Base-by-base conservation (phyloP, 2,329 filamentous ascomycete species). In the Aspergillus fijiensis region DNA sequence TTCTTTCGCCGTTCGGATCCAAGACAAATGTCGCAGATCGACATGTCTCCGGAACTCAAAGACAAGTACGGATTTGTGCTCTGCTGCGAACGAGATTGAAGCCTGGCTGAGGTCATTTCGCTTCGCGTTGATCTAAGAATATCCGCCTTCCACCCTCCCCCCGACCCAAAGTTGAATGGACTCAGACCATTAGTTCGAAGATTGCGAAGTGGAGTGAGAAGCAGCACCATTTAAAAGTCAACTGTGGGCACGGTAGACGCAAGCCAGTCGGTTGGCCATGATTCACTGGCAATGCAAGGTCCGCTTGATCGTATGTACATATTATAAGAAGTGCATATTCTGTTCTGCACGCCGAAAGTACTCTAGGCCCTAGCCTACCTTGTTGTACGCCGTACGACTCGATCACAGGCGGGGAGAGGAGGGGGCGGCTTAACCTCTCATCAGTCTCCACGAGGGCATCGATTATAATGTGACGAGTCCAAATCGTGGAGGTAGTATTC, bases 381-480 rank as follows among this genome's bases (percentile, higher is more conserved):
- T n/a, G 21, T 19, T 54, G 63, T 60, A 59, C 51, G 59, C 48
- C 48, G 42, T 50, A 58, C 50, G 54, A 57, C 50, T 56, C 56
- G 55, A 50, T 64, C 64, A 64, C 62, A 62, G 58, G 60, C 47
- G 31, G 27, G 52, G 48, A 35, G 57, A 45, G 16, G 58, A 12
- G 12, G 11, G 33, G 33, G 33, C 12, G 14, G 25, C 57, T 45
- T 58, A 62, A 14, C 35, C 49, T 54, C 42, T 35, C 47, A 59
- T 31, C 47, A 39, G 19, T 55, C 57, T 60, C 59, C 63, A 66
- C 61, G 63, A 65, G 61, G 63, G 42, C 54, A 53, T 21, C 59
- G 48, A 56, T 57, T 55, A 33, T 51, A 48, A 61, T 58, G 57
- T 65, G 64, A 66, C 63, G 60, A 63, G 60, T 63, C 64, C 53